Evolutionary conservation across 129 eudicot species (phyloP), one percentile per base, ranked within the genome.

Genomic region (Centella asiatica): DNA sequence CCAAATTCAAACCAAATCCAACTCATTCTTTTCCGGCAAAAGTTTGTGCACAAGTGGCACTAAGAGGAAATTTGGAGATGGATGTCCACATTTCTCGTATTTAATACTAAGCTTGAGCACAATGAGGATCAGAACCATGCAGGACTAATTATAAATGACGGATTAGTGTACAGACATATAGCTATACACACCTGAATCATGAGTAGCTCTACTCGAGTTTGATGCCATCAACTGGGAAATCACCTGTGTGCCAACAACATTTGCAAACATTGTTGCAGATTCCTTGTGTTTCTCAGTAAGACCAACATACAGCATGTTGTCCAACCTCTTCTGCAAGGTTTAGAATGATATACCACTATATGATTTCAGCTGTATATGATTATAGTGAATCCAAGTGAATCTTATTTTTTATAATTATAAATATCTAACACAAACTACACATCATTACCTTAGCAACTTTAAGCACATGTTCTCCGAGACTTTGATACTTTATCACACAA

Each of bases 251-350:
- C 96, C 99, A 73, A 93, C 99, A 54, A 93, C 81, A 66, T 93
- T 81, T 57, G 95, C 95, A 77, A 93, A 93, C 77, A 85, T 72
- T 23, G 75, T 69, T 44, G 95, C 92, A 40, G 99, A 93, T 69
- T 77, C 95, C 72, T 58, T 93, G 70, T 93, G 99, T 54, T 87
- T 74, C 72, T 87, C 95, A 27, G 96, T 85, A 65, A 93, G 83
- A 64, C 99, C 99, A 69, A 93, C 85, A 76, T 87, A 93, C 73
- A 93, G 70, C 99, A 93, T 93, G 48, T 76, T 73, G 73, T 87
- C 95, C 83, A 93, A 82, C 80, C 95, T 84, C 77, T 81, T 87
- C 99, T 93, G 86, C 80, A 71, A 51, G 66, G 77, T 56, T 59
- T 63, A 72, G 66, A 69, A 60, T 20, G 36, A 78, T 76, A 75